These are phyloP conservation scores for Metschnikowia bowlesiae DNA, from an alignment of 805 yeast genomes.

Conservation along the genomic window DNA sequence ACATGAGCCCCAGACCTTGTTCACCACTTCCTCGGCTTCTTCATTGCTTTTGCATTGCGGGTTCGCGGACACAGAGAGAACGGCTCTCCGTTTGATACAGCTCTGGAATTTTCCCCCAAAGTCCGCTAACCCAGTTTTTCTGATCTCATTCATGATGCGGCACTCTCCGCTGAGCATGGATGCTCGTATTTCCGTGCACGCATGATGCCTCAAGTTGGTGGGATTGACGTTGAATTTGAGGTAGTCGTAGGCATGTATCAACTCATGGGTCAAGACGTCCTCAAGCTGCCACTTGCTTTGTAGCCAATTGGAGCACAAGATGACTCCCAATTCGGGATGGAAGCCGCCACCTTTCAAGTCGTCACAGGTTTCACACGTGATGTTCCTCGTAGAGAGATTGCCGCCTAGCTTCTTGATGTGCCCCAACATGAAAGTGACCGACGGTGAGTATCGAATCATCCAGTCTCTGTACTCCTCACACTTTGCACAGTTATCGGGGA, in stretches of 20 bases:
- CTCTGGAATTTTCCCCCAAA: slow-evolving; percentile 82
- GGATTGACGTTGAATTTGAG: slow-evolving; percentile 85
- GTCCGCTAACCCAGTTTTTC: slow-evolving; percentile 46
- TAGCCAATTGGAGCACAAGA: slow-evolving; percentile 81
- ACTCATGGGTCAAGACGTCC: slow-evolving; percentile 88
- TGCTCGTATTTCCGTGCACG: slow-evolving; percentile 95
- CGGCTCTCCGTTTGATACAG: slow-evolving; percentile 87
- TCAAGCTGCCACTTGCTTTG: slow-evolving; percentile 75
- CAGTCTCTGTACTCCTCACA: slow-evolving; percentile 79
- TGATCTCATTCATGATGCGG: slow-evolving; percentile 79
- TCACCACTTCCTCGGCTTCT: slow-evolving; percentile 75
- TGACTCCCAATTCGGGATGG: slow-evolving; percentile 82
- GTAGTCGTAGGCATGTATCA: slow-evolving; percentile 91
- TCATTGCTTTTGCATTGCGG: slow-evolving; percentile 72
- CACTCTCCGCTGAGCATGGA: slow-evolving; percentile 93
- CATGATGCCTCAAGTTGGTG: slow-evolving; percentile 83
- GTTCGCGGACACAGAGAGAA: slow-evolving; percentile 76
- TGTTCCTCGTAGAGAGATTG: slow-evolving; percentile 47
- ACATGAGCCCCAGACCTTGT: slow-evolving; percentile 88
- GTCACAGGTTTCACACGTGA: slow-evolving; percentile 79
- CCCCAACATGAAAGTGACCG: slow-evolving; percentile 80
- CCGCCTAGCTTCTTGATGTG: slow-evolving; percentile 64
- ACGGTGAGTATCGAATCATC: slow-evolving; percentile 77
- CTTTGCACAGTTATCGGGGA: slow-evolving; percentile 51
- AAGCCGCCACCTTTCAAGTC: slow-evolving; percentile 86